Conservation (phyloP, 2,329 filamentous ascomycete species). For the Alternaria postmessia region DNA sequence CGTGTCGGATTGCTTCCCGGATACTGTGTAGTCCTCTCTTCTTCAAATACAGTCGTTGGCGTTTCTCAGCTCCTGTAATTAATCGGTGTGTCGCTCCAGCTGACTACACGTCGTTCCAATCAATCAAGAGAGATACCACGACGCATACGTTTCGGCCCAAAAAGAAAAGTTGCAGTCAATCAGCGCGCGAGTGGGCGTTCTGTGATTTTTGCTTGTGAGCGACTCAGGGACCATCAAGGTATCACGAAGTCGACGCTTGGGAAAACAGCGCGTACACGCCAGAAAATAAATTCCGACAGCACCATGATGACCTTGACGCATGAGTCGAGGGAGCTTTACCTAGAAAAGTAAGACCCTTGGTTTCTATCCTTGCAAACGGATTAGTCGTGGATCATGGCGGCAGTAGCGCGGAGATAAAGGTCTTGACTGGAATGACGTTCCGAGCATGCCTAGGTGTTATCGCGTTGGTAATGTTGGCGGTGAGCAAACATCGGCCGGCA, state of each 20-base stretch:
- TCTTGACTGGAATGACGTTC: slow-evolving; percentile 11
- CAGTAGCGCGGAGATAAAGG: slow-evolving; percentile 21
- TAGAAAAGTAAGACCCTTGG: not conserved
- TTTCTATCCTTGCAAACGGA: slow-evolving; percentile 6
- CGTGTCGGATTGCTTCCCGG: not conserved
- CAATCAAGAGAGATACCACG: not conserved
- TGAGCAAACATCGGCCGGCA: slow-evolving; percentile 12
- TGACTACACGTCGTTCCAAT: slow-evolving; percentile 5
- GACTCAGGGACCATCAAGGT: slow-evolving; percentile 26
- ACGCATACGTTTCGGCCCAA: not conserved
- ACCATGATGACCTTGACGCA: slow-evolving; percentile 30
- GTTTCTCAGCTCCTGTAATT: not conserved
- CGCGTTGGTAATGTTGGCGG: slow-evolving; percentile 14
- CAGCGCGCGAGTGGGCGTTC: not conserved
- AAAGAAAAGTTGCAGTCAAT: not conserved
- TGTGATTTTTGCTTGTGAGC: not conserved
- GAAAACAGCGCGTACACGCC: slow-evolving; percentile 14
- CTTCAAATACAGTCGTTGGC: not conserved
- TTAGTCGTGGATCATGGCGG: slow-evolving; percentile 17
- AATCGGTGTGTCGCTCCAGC: not conserved
- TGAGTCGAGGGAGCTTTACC: slow-evolving; percentile 24
- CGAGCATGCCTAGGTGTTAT: not conserved
- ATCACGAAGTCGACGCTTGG: slow-evolving; percentile 15
- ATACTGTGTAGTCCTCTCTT: not conserved
- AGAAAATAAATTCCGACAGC: slow-evolving; percentile 24